These are phyloP conservation scores for Lachancea mirantina DNA, from an alignment of 805 yeast genomes.

Conservation along the genomic window DNA sequence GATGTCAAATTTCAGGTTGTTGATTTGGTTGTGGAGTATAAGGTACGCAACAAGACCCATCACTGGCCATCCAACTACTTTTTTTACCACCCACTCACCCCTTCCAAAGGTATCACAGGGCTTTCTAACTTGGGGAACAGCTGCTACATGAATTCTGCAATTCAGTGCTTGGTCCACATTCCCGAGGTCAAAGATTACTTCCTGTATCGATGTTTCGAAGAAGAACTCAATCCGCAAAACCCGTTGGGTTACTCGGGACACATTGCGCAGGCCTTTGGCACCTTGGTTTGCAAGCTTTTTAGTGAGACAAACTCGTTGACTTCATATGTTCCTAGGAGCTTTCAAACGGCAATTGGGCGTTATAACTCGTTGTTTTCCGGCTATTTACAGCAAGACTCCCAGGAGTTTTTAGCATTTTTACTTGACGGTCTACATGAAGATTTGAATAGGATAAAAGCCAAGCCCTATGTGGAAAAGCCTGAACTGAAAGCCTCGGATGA, in stretches of 20 bases:
- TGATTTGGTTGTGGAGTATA: slow-evolving; percentile 32
- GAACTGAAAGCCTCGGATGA: slow-evolving; percentile 58
- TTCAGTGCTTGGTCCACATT: slow-evolving; percentile 81
- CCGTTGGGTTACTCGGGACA: slow-evolving; percentile 84
- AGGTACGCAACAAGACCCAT: slow-evolving; percentile 17
- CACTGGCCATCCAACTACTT: slow-evolving; percentile 35
- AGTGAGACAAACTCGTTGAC: slow-evolving; percentile 27
- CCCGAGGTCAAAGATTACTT: slow-evolving; percentile 80
- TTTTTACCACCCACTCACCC: slow-evolving; percentile 25
- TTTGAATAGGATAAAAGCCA: slow-evolving; percentile 69
- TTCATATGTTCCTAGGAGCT: slow-evolving; percentile 53
- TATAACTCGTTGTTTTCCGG: slow-evolving; percentile 79
- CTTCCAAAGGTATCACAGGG: slow-evolving; percentile 51
- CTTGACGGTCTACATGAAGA: slow-evolving; percentile 93
- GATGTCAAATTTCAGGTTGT: slow-evolving; percentile 17
- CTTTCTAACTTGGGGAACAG: slow-evolving; percentile 76
- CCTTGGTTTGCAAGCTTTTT: slow-evolving; percentile 56
- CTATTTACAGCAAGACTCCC: slow-evolving; percentile 90
- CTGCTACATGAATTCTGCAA: slow-evolving; percentile 91
- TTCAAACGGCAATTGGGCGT: slow-evolving; percentile 71
- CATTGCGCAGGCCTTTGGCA: slow-evolving; percentile 70
- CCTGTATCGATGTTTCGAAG: slow-evolving; percentile 47
- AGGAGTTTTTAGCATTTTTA: slow-evolving; percentile 83
- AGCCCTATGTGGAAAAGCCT: slow-evolving; percentile 87
- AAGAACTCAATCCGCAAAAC: slow-evolving; percentile 66